Evolutionary conservation across 2,329 filamentous ascomycete species (phyloP).

Genomic region (Pestalotiopsis sp.): DNA sequence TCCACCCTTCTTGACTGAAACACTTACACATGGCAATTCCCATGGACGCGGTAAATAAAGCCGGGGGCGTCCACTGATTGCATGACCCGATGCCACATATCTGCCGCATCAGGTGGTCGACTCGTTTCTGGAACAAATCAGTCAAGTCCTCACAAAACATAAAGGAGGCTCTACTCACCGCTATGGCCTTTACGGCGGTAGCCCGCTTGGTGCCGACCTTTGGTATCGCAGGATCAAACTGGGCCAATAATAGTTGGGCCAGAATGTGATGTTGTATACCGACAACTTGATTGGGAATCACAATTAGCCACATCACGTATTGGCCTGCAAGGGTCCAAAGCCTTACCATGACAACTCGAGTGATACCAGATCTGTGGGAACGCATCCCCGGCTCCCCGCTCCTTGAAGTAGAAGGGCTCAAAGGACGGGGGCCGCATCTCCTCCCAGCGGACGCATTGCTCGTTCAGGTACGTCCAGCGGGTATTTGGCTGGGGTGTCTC

Average conservation of each 20-base stretch:
- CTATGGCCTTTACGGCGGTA: conserved; percentile 41
- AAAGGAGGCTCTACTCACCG: conserved; percentile 33
- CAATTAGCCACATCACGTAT: conserved; percentile 8
- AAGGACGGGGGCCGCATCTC: conserved; percentile 52
- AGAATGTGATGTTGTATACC: conserved; percentile 64
- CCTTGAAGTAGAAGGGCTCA: conserved; percentile 54
- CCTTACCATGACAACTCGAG: conserved; percentile 55
- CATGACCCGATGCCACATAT: conserved; percentile 63
- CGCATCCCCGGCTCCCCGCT: conserved; percentile 37
- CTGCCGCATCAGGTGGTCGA: conserved; percentile 50
- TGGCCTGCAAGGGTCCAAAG: not conserved
- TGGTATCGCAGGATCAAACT: conserved; percentile 58
- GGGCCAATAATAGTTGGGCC: conserved; percentile 57
- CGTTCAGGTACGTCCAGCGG: conserved; percentile 47
- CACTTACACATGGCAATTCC: conserved; percentile 55
- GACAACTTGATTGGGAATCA: conserved; percentile 44
- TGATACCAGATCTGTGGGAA: conserved; percentile 64
- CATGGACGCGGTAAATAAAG: conserved; percentile 59
- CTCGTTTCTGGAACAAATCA: conserved; percentile 38
- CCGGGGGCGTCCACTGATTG: conserved; percentile 58
- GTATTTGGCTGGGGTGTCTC: conserved; percentile 34
- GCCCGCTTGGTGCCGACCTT: conserved; percentile 44
- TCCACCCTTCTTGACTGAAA: not conserved
- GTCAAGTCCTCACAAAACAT: conserved; percentile 12
- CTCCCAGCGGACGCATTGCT: conserved; percentile 50